These are phyloP conservation scores for Xerocomus spinulosus DNA, from an alignment of 768 basidiomycete genomes.

Conservation along the genomic window DNA sequence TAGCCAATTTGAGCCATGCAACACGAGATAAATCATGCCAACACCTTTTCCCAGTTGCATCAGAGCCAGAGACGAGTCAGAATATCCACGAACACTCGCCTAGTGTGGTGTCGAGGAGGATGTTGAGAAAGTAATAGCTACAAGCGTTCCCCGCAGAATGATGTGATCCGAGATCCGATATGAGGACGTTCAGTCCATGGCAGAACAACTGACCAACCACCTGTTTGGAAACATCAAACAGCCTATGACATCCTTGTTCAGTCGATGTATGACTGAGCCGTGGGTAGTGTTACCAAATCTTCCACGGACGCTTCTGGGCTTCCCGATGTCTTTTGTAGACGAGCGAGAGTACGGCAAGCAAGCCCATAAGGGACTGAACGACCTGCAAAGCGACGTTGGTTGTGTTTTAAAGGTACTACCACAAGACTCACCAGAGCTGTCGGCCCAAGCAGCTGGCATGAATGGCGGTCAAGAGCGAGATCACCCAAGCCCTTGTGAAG, in stretches of 20 bases:
- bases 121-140: conserved; percentile 87
- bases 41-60: conserved; percentile 48
- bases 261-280: neutral
- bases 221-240: conserved; percentile 94
- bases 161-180: conserved; percentile 72
- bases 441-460: conserved; percentile 44
- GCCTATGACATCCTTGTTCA: conserved; percentile 41
- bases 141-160: conserved; percentile 79
- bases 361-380: conserved; percentile 85
- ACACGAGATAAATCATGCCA: conserved; percentile 69
- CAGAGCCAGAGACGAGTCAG: conserved; percentile 2
- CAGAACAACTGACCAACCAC: conserved; percentile 81
- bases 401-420: neutral
- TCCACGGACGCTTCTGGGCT: conserved; percentile 81
- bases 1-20: conserved; percentile 59
- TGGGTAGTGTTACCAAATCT: conserved; percentile 68
- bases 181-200: conserved; percentile 71
- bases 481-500: conserved; percentile 17
- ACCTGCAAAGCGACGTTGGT: conserved; percentile 37
- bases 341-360: conserved; percentile 82
- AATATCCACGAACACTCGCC: conserved; percentile 46
- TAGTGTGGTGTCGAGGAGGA: conserved; percentile 70
- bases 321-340: conserved; percentile 89
- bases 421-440: conserved; percentile 39
- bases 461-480: conserved; percentile 38